phyloP scores from a whole-genome alignment of 2,329 filamentous ascomycete genomes.

The Apiospora rasikravindrae region DNA sequence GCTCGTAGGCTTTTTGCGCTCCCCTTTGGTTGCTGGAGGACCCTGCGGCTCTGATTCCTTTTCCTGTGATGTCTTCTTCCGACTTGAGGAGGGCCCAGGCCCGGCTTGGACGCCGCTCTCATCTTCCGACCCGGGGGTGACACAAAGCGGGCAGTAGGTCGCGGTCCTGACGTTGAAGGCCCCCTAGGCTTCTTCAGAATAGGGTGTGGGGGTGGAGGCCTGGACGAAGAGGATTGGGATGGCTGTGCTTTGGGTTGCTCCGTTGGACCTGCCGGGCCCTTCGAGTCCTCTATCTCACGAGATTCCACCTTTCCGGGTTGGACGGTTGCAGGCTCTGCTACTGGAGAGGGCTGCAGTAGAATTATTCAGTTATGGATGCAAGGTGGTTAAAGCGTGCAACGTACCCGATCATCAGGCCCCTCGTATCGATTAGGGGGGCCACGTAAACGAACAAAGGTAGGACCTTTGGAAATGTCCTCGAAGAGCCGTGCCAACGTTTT shows the following conservation, averaged over 20 bases:
- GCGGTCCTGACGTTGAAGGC: slow-evolving; percentile 57
- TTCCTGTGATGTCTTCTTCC: slow-evolving; percentile 30
- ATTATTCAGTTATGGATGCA: slow-evolving; percentile 27
- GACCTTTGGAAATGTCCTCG: slow-evolving; percentile 61
- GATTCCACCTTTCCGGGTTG: neutral
- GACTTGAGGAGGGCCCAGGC: neutral
- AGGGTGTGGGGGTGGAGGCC: slow-evolving; percentile 56
- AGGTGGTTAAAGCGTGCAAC: slow-evolving; percentile 29
- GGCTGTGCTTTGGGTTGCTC: slow-evolving; percentile 27
- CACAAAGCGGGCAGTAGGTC: slow-evolving; percentile 66
- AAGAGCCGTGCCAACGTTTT: slow-evolving; percentile 60
- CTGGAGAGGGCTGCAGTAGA: slow-evolving; percentile 19
- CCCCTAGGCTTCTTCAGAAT: slow-evolving; percentile 65
- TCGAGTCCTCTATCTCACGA: slow-evolving; percentile 30
- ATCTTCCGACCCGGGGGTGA: slow-evolving; percentile 57
- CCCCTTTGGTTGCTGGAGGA: slow-evolving; percentile 32
- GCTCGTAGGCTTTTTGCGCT: slow-evolving; percentile 30
- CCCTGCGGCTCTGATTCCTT: slow-evolving; percentile 24
- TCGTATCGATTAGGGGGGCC: slow-evolving; percentile 61
- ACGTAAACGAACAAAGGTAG: slow-evolving; percentile 61
- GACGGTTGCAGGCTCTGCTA: neutral
- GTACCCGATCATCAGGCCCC: slow-evolving; percentile 48
- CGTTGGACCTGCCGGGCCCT: slow-evolving; percentile 2
- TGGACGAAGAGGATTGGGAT: slow-evolving; percentile 48
- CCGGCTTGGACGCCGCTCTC: slow-evolving; percentile 38